Evolutionary conservation across 768 basidiomycete species (phyloP), one percentile per base, ranked within the genome.

Genomic region (Leccinum incarnatum): DNA sequence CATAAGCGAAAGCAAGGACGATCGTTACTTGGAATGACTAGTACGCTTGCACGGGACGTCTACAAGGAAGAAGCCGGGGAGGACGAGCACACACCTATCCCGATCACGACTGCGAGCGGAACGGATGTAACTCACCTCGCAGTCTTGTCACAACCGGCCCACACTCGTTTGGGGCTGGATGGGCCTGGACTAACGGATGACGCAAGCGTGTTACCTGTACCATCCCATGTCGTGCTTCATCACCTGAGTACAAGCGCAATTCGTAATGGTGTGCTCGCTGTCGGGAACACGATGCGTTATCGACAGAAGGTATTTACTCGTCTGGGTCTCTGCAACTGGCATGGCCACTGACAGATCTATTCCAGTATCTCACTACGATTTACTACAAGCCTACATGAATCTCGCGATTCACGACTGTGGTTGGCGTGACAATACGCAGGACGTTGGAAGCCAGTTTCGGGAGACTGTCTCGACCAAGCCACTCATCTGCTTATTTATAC

Each of bases 201-300:
- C 68, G 89, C 85, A 53, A 89, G 88, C 51, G 93, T 98, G 57
- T 74, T 98, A 62, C 89, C 96, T 15, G 93, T 97, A 21, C 95
- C 95, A 21, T 89, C 86, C 37, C 95, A 98, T 76, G 93, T 93
- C 37, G 93, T 98, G 23, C 77, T 98, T 62, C 94, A 97, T 66
- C 95, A 98, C 74, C 75, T 98, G 66, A 92, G 92, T 61, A 97
- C 95, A 61, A 96, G 93, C 67, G 95, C 95, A 53, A 98, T 98
- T 61, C 81, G 86, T 73, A 95, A 95, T 71, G 95, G 93, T 7
- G 93, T 96, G 49, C 74, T 98, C 51, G 95, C 94, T 40, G 94
- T 98, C 5, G 95, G 88, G 27, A 93, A 86, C 59, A 98, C 95
- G 57, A 94, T 88, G 53, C 78, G 95, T 69, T 98, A 97, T 77